Percentiles rank a stretch among this genome's conserved stretches.
These are phyloP conservation scores for Geotrichum reessii DNA, from an alignment of 1,139 yeast genomes.

Conservation along the genomic window DNA sequence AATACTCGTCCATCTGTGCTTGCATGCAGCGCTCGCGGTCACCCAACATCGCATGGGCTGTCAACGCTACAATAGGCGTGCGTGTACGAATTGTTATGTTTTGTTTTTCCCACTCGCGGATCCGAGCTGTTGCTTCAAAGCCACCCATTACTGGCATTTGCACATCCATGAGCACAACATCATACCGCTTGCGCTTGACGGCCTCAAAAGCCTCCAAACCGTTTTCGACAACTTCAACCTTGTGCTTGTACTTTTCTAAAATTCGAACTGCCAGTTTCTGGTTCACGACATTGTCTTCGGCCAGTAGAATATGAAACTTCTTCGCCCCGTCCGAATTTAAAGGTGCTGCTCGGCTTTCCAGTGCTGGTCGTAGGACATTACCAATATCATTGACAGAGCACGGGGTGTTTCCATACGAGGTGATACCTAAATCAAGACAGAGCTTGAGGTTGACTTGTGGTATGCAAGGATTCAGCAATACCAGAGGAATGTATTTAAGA, in stretches of 20 bases:
- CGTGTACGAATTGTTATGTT: constrained; percentile 68
- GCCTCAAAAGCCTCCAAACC: constrained; percentile 81
- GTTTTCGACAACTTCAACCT: constrained; percentile 52
- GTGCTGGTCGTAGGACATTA: constrained; percentile 74
- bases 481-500: constrained; percentile 77
- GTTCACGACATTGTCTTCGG: constrained; percentile 82
- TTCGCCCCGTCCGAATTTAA: constrained; percentile 74
- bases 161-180: constrained; percentile 85
- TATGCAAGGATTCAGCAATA: constrained; percentile 65
- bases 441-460: constrained; percentile 76
- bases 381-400: constrained; percentile 77
- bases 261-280: constrained; percentile 66
- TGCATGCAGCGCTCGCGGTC: constrained; percentile 80
- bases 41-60: constrained; percentile 91
- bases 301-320: constrained; percentile 67
- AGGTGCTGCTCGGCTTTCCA: constrained; percentile 76
- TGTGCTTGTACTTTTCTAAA: constrained; percentile 27
- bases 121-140: constrained; percentile 80
- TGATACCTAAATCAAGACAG: constrained; percentile 79
- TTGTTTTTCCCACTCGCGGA: constrained; percentile 82
- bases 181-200: constrained; percentile 59
- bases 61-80: constrained; percentile 81
- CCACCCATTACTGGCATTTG: constrained; percentile 97
- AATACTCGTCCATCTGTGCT: constrained; percentile 87
- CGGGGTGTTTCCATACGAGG: constrained; percentile 84